Percentiles rank a stretch among this genome's conserved stretches.
Conservation (phyloP, 768 basidiomycete genomes). For the Dioszegia crocea region DNA sequence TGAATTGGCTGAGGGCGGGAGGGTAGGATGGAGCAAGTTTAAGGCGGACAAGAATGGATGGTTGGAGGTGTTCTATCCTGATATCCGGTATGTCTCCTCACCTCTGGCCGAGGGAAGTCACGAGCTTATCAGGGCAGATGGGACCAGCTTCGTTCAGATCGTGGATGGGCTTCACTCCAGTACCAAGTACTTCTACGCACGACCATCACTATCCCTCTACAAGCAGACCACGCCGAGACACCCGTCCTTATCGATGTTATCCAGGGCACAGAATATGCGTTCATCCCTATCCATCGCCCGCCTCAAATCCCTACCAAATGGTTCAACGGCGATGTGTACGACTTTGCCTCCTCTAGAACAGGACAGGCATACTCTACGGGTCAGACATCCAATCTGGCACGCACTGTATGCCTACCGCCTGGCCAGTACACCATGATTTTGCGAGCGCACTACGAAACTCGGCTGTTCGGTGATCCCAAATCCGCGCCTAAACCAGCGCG, state of each 20-base stretch:
- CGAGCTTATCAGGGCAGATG: slow-evolving; percentile 55
- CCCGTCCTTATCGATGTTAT: slow-evolving; percentile 60
- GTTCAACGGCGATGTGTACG: slow-evolving; percentile 85
- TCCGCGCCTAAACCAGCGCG: slow-evolving; percentile 50
- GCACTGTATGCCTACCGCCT: slow-evolving; percentile 52
- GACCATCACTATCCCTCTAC: slow-evolving; percentile 56
- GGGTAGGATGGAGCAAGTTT: slow-evolving; percentile 33
- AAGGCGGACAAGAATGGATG: slow-evolving; percentile 22
- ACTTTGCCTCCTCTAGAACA: slow-evolving; percentile 52
- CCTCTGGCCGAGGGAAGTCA: not conserved
- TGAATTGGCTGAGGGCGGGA: slow-evolving; percentile 25
- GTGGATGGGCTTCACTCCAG: slow-evolving; percentile 84
- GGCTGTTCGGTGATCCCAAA: slow-evolving; percentile 74
- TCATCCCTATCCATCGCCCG: slow-evolving; percentile 54
- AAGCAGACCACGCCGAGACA: slow-evolving; percentile 54
- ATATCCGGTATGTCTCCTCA: slow-evolving; percentile 19
- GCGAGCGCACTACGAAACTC: slow-evolving; percentile 83
- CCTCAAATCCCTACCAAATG: slow-evolving; percentile 55
- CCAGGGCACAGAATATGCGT: slow-evolving; percentile 71
- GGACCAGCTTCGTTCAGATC: slow-evolving; percentile 65
- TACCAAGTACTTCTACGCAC: slow-evolving; percentile 70
- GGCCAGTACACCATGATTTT: slow-evolving; percentile 67
- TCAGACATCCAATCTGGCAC: slow-evolving; percentile 55
- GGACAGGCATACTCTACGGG: slow-evolving; percentile 41
- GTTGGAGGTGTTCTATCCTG: slow-evolving; percentile 29